phyloP scores from a whole-genome alignment of 306 rosid genomes.

The Castanospermum australe region DNA sequence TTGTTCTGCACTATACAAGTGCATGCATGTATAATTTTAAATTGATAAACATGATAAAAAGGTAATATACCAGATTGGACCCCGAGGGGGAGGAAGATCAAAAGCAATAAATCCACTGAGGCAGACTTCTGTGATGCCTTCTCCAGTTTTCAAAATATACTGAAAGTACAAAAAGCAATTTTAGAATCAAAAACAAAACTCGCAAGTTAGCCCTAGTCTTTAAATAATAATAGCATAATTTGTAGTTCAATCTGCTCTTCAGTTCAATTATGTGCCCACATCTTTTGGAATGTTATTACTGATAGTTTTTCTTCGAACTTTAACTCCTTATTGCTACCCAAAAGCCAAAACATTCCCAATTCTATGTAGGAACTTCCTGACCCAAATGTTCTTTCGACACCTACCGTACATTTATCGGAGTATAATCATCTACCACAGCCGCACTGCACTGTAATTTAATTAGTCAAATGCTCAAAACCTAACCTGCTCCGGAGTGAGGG shows the following conservation, averaged over 20 bases:
- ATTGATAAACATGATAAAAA: not conserved
- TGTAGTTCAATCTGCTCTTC: constrained; percentile 9
- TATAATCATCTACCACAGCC: not conserved
- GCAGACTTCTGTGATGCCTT: constrained; percentile 58
- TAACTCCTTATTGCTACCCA: not conserved
- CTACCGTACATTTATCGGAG: not conserved
- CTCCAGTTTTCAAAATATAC: constrained; percentile 72
- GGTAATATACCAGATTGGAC: constrained; percentile 73
- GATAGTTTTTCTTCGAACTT: not conserved
- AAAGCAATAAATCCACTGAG: constrained; percentile 76
- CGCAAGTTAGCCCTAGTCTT: not conserved
- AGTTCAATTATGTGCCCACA: not conserved
- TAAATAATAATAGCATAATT: constrained; percentile 3
- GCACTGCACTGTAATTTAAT: not conserved
- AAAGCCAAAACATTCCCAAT: not conserved
- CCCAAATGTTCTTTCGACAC: not conserved
- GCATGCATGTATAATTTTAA: not conserved
- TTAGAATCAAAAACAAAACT: not conserved
- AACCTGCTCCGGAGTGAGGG: constrained; percentile 84
- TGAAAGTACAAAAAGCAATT: constrained; percentile 35
- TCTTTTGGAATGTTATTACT: not conserved
- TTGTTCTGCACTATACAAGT: constrained; percentile 16
- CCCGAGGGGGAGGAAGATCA: constrained; percentile 71
- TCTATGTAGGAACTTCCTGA: not conserved
- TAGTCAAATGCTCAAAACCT: constrained; percentile 12